Evolutionary conservation across 1,139 yeast species (phyloP), one percentile per base, ranked within the genome.

Genomic region (Sugiyamaella grinbergsii): DNA sequence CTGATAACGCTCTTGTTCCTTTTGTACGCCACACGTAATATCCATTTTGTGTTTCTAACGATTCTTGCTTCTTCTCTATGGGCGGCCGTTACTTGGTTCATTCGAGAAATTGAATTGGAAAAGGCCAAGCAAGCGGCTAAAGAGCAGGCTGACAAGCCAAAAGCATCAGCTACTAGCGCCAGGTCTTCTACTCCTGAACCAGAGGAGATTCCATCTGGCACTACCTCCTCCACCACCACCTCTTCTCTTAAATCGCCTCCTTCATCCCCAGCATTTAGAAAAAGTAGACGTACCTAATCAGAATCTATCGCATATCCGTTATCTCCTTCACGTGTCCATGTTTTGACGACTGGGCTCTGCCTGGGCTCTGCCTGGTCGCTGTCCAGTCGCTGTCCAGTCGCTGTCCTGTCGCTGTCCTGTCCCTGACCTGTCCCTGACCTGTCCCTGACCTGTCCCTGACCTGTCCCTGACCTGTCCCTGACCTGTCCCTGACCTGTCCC

Each of bases 71-170:
- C 78, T 4, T 71, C 82, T 23, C 75, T 93, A 24, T 93, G 96
- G 84, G 85, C 75, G 0, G 76, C 89, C 0, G 84, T 91, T 50
- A 79, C 90, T 5, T 93, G 98, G 98, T 93, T 93, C 64, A 79
- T 93, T 19, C 67, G 67, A 15, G 98, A 93, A 67, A 69, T 90
- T 54, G 77, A 81, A 40, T 68, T 67, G 49, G 80, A 75, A 47
- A 79, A 83, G 67, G 56, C 53, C 64, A 57, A 37, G 58, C 55
- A 32, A 45, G 52, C 46, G 51, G 56, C 42, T n/a, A n/a, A n/a
- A n/a, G n/a, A n/a, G n/a, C n/a, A n/a, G n/a, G n/a, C n/a, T n/a
- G n/a, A n/a, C n/a, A n/a, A n/a, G n/a, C n/a, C n/a, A n/a, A n/a
- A n/a, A n/a, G n/a, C n/a, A n/a, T n/a, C n/a, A n/a, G n/a, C n/a